Conservation (phyloP, 179 eudicot genomes). For the Corrigiola litoralis region DNA sequence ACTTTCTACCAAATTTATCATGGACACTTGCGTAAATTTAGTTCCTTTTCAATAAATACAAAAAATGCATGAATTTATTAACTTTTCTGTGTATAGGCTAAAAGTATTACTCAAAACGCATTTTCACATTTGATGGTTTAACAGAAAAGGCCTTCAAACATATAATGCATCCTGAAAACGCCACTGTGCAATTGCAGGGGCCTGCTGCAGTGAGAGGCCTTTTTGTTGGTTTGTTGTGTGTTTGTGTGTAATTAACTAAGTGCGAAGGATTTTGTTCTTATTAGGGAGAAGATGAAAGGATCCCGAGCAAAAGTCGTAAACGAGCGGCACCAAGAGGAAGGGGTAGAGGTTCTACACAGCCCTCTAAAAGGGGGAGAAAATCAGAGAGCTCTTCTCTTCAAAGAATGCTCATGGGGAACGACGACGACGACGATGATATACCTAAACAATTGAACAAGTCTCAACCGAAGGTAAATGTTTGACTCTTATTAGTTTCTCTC, state of each 20-base stretch:
- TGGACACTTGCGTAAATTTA: not conserved
- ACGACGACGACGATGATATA: slow-evolving; percentile 62
- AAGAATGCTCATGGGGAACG: slow-evolving; percentile 52
- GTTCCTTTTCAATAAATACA: not conserved
- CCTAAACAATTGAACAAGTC: slow-evolving; percentile 46
- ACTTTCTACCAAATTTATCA: not conserved
- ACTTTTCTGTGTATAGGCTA: too few relatives aligned
- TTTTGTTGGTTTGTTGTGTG: not conserved
- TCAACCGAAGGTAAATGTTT: slow-evolving; percentile 54
- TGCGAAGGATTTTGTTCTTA: slow-evolving; percentile 9
- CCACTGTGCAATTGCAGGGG: too few relatives aligned
- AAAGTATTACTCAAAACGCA: too few relatives aligned
- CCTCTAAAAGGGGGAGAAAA: slow-evolving; percentile 83
- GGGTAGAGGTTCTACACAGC: slow-evolving; percentile 65
- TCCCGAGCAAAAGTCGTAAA: slow-evolving; percentile 61
- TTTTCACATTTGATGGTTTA: too few relatives aligned
- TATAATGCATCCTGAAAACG: not conserved
- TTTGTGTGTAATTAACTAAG: not conserved
- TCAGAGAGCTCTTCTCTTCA: slow-evolving; percentile 62
- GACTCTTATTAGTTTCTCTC: not conserved
- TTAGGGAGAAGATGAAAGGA: slow-evolving; percentile 52
- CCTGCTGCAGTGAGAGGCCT: too few relatives aligned
- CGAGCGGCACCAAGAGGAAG: slow-evolving; percentile 88
- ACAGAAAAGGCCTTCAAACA: not conserved
- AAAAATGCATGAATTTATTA: too few relatives aligned